Evolutionary conservation across 2,329 filamentous ascomycete species (phyloP), one percentile per base, ranked within the genome.

Genomic region (Colletotrichum lentis): DNA sequence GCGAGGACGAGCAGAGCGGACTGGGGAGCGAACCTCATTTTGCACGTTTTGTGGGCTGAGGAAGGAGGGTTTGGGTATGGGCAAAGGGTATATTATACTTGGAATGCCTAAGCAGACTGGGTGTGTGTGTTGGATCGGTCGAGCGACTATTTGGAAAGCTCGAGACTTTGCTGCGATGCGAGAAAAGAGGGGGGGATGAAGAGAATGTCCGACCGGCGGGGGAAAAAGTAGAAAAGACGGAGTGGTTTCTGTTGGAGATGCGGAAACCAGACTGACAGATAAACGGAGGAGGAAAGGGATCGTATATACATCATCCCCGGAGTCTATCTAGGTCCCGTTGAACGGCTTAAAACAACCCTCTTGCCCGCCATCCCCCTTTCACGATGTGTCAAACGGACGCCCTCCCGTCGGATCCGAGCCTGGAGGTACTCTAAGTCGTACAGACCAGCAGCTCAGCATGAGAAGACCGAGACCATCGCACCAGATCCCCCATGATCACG

Each of bases 1-100:
- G 73, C 71, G 54, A 75, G 67, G 72, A 70, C 72, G 66, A 76
- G 59, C 62, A 76, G 49, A 58, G 74, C 41, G 69, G 73, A 65
- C 53, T 65, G 44, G 49, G 73, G 24, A 18, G 74, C 66, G 71
- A 75, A 72, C 67, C 77, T 71, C 76, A 78, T 78, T 41, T 71
- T 77, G 71, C 54, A n/a, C 47, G 53, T n/a, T 11, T 53, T n/a
- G 7, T 31, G 7, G 27, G 27, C 27, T 20, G 16, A 6, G 5
- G 14, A 20, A 5, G 27, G 27, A 20, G 24, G 16, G 37, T 4
- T 37, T 20, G 47, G n/a, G 43, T 54, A 49, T 56, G n/a, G n/a
- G n/a, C n/a, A n/a, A n/a, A n/a, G n/a, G n/a, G n/a, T n/a, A n/a
- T n/a, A n/a, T n/a, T n/a, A n/a, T 31, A 31, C 18, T 46, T 24